These are phyloP conservation scores for Porodaedalea pini DNA, from an alignment of 1,284 basidiomycete genomes.

Conservation along the genomic window DNA sequence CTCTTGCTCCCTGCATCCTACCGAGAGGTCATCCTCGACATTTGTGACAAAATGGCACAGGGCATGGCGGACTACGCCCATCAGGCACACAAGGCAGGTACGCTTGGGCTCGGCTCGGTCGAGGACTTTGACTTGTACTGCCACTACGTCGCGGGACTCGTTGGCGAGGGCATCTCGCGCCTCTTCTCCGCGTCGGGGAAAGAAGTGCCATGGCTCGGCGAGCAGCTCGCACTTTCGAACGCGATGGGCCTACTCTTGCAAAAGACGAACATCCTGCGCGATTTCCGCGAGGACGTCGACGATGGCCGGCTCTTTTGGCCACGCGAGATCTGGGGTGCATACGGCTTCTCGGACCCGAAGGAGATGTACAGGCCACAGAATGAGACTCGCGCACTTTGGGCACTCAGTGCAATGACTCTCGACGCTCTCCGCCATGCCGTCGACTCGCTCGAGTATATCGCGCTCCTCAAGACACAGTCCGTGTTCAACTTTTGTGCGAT, in stretches of 20 bases:
- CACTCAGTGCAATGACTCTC: slow-evolving; percentile 84
- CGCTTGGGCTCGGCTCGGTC: slow-evolving; percentile 69
- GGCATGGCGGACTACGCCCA: slow-evolving; percentile 97
- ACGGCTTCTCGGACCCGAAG: slow-evolving; percentile 68
- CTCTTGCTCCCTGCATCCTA: slow-evolving; percentile 68
- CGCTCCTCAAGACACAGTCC: slow-evolving; percentile 84
- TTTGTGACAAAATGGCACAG: slow-evolving; percentile 80
- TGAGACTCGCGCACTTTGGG: slow-evolving; percentile 68
- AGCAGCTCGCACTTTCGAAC: slow-evolving; percentile 87
- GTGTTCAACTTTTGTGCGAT: slow-evolving; percentile 98
- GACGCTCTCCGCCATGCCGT: slow-evolving; percentile 86
- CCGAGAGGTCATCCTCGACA: slow-evolving; percentile 80
- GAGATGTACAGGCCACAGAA: slow-evolving; percentile 57
- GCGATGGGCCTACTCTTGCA: slow-evolving; percentile 97
- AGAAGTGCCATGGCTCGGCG: slow-evolving; percentile 73
- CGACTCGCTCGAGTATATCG: slow-evolving; percentile 88
- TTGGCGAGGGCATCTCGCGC: slow-evolving; percentile 93
- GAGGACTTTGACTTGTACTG: slow-evolving; percentile 96
- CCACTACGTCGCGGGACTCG: slow-evolving; percentile 97
- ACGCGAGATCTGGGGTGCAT: slow-evolving; percentile 81
- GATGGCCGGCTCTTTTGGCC: slow-evolving; percentile 94
- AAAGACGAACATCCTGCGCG: slow-evolving; percentile 98
- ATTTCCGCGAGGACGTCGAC: slow-evolving; percentile 91
- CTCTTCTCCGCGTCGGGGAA: slow-evolving; percentile 88
- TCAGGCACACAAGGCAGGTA: slow-evolving; percentile 67